Evolutionary conservation across 1,139 yeast species (phyloP).

Genomic region (Lodderomyces beijingensis): DNA sequence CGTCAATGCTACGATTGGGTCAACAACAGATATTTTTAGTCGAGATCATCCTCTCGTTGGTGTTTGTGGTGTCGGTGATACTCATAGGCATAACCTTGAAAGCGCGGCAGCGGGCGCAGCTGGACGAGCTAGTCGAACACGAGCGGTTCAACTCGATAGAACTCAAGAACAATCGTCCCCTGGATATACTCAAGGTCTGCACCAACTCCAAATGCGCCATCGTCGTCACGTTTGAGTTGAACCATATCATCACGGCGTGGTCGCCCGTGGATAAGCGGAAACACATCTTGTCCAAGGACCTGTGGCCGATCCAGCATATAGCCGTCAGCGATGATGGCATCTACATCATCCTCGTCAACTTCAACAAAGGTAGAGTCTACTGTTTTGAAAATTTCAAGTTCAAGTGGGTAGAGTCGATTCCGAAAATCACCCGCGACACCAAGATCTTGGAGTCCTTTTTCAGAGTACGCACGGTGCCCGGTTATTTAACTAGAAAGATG

Average conservation of each 20-base stretch:
- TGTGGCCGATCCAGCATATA: constrained; percentile 68
- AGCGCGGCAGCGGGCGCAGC: background rate
- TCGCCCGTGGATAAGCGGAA: constrained; percentile 46
- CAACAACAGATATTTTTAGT: background rate
- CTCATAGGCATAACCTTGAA: constrained; percentile 1
- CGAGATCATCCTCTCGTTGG: background rate
- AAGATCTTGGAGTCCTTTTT: constrained; percentile 56
- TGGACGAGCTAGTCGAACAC: constrained; percentile 1
- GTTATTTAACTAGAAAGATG: constrained; percentile 44
- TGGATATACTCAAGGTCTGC: constrained; percentile 59
- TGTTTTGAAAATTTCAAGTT: constrained; percentile 57
- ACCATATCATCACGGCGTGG: constrained; percentile 70
- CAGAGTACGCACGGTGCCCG: constrained; percentile 51
- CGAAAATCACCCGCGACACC: constrained; percentile 15
- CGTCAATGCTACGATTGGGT: background rate
- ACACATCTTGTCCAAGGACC: constrained; percentile 48
- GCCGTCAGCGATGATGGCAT: constrained; percentile 60
- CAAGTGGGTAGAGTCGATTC: constrained; percentile 37
- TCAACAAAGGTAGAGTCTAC: constrained; percentile 43
- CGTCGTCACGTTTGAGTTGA: constrained; percentile 68
- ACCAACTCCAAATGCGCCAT: constrained; percentile 56
- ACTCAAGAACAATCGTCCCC: constrained; percentile 40
- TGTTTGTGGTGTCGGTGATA: constrained; percentile 1
- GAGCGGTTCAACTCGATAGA: constrained; percentile 42
- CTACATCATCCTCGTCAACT: constrained; percentile 55